phyloP scores from a whole-genome alignment of 805 yeast genomes.

The Hagleromyces aurorensis region DNA sequence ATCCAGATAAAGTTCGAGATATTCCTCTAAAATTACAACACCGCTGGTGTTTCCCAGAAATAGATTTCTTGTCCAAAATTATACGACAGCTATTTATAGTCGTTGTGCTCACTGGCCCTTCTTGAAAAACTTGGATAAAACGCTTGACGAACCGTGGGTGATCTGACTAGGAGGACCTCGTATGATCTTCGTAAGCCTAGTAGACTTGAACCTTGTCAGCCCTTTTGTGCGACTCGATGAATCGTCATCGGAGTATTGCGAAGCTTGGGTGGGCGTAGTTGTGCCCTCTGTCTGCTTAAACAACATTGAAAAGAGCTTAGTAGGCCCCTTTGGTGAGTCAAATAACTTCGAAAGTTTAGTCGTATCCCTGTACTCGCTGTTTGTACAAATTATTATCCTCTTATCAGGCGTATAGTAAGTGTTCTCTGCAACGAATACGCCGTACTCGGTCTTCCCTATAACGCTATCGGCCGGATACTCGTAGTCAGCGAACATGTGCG shows the following conservation, averaged over 20 bases:
- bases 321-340: slow-evolving; percentile 1
- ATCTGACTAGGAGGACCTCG: too few species aligned
- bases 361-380: slow-evolving; percentile 6
- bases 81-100: too few species aligned
- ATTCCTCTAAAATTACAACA: too few species aligned
- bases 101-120: too few species aligned
- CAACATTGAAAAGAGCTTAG: neutral
- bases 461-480: slow-evolving; percentile 20
- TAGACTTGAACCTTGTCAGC: slow-evolving; percentile 6
- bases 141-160: too few species aligned
- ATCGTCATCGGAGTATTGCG: too few species aligned
- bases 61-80: too few species aligned
- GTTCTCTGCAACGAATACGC: slow-evolving; percentile 11
- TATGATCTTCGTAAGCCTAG: slow-evolving; percentile 2
- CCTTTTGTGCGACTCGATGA: too few species aligned
- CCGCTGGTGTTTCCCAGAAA: too few species aligned
- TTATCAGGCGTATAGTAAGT: slow-evolving; percentile 10
- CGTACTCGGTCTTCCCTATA: slow-evolving; percentile 14
- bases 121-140: too few species aligned
- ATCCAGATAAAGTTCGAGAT: too few species aligned
- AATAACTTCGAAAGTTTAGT: slow-evolving; percentile 6
- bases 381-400: slow-evolving; percentile 9
- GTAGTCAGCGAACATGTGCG: slow-evolving; percentile 20
- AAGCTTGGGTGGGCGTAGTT: too few species aligned
- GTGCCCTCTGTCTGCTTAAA: neutral